Percentiles rank a stretch among this genome's conserved stretches.
Conservation (phyloP, 2,329 filamentous ascomycete species). For the Monosporascus sp. region DNA sequence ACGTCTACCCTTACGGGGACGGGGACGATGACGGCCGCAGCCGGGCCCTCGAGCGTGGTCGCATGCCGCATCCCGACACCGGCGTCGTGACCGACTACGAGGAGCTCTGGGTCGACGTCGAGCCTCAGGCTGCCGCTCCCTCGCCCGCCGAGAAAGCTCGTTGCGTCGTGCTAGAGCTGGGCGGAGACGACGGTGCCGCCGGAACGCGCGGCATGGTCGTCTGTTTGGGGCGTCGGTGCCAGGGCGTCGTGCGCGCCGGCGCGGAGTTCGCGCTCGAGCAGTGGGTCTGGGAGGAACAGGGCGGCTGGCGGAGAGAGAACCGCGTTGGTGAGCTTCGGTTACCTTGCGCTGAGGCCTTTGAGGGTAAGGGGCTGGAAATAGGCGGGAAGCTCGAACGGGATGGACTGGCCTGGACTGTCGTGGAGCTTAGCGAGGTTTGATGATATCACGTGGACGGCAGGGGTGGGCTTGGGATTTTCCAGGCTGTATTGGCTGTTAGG, state of each 20-base stretch:
- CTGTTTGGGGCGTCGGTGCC: slow-evolving; percentile 48
- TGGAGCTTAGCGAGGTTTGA: slow-evolving; percentile 21
- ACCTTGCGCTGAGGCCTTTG: slow-evolving; percentile 27
- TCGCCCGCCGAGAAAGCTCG: slow-evolving; percentile 6
- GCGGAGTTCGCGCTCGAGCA: slow-evolving; percentile 44
- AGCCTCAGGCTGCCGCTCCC: slow-evolving; percentile 26
- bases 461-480: too few species aligned
- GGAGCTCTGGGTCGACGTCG: slow-evolving; percentile 57
- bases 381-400: slow-evolving; percentile 14
- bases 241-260: slow-evolving; percentile 49
- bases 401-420: slow-evolving; percentile 29
- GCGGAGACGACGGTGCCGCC: slow-evolving; percentile 19
- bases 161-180: slow-evolving; percentile 38
- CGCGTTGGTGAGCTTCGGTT: slow-evolving; percentile 29
- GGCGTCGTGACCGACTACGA: slow-evolving; percentile 53
- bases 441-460: too few species aligned
- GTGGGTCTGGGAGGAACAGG: slow-evolving; percentile 41
- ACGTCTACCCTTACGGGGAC: slow-evolving; percentile 42
- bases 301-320: slow-evolving; percentile 32
- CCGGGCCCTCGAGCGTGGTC: slow-evolving; percentile 48
- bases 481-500: too few species aligned
- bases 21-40: slow-evolving; percentile 20
- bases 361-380: slow-evolving; percentile 12
- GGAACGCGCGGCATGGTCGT: slow-evolving; percentile 46
- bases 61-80: slow-evolving; percentile 54